These are phyloP conservation scores for Gloeophyllum trabeum DNA, from an alignment of 768 basidiomycete species.

Conservation along the genomic window DNA sequence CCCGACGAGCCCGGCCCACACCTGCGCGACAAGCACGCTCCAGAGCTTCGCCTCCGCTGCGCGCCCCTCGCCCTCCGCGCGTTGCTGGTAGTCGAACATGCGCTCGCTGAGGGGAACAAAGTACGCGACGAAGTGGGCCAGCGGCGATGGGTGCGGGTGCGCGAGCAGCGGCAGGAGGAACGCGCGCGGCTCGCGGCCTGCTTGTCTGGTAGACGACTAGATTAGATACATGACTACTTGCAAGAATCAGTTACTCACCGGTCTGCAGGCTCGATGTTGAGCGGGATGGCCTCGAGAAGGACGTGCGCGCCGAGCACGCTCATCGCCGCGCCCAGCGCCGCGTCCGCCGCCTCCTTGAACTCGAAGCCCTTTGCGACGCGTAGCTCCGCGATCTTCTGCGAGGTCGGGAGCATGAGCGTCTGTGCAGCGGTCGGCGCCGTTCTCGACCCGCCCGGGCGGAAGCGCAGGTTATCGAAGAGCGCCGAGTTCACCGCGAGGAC, in stretches of 20 bases:
- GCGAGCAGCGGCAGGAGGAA: conserved; percentile 84
- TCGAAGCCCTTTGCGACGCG: conserved; percentile 78
- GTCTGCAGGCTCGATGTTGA: conserved; percentile 77
- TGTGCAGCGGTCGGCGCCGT: conserved; percentile 52
- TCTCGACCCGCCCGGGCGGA: conserved; percentile 26
- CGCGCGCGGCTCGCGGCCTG: conserved; percentile 77
- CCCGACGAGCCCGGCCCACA: conserved; percentile 86
- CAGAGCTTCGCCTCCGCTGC: conserved; percentile 89
- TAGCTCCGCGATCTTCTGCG: conserved; percentile 63
- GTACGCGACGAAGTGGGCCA: conserved; percentile 78
- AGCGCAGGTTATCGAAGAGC: conserved; percentile 50
- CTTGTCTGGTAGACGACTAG: conserved; percentile 31
- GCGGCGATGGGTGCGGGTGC: conserved; percentile 68
- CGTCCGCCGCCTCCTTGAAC: conserved; percentile 81
- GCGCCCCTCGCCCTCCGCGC: conserved; percentile 61
- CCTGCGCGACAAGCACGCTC: conserved; percentile 86
- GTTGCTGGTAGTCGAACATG: conserved; percentile 82
- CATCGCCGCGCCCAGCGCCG: conserved; percentile 70
- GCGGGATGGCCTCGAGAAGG: conserved; percentile 61
- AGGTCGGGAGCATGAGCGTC: conserved; percentile 52
- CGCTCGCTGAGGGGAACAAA: conserved; percentile 92
- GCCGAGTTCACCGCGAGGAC: conserved; percentile 65
- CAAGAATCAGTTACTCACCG: conserved; percentile 36
- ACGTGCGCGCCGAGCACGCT: conserved; percentile 77
- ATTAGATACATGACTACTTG: conserved; percentile 1